These are phyloP conservation scores for Leccinellum albellum DNA, from an alignment of 768 basidiomycete species.

Conservation along the genomic window DNA sequence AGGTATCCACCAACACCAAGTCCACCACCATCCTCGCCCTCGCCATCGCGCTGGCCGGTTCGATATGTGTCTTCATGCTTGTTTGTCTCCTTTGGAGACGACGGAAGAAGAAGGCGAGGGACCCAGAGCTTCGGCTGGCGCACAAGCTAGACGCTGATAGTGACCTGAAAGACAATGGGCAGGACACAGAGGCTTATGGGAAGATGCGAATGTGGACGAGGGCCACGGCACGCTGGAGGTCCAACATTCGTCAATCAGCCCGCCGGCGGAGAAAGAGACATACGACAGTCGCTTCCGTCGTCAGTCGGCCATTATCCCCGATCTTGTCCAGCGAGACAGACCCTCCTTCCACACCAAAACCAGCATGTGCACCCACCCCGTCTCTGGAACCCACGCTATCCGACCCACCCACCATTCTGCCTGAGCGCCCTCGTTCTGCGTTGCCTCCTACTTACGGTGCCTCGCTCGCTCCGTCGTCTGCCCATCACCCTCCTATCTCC, in stretches of 20 bases:
- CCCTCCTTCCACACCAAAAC: slow-evolving; percentile 3
- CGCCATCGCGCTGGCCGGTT: slow-evolving; percentile 58
- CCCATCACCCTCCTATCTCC: slow-evolving; percentile 3
- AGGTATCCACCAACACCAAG: slow-evolving; percentile 25
- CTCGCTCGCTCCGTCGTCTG: slow-evolving; percentile 19
- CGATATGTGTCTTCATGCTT: slow-evolving; percentile 60
- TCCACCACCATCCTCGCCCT: slow-evolving; percentile 52
- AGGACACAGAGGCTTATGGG: slow-evolving; percentile 44
- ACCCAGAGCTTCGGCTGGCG: slow-evolving; percentile 49
- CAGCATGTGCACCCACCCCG: background rate
- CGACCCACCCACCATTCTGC: slow-evolving; percentile 2
- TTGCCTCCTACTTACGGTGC: slow-evolving; percentile 47
- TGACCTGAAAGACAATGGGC: slow-evolving; percentile 28
- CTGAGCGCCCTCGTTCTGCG: slow-evolving; percentile 20
- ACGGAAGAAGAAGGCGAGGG: slow-evolving; percentile 36
- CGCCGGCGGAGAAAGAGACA: slow-evolving; percentile 46
- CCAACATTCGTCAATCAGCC: slow-evolving; percentile 55
- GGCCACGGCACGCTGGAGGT: slow-evolving; percentile 68
- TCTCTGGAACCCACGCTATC: background rate
- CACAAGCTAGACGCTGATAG: slow-evolving; percentile 23
- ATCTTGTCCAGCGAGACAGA: background rate
- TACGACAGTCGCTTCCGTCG: background rate
- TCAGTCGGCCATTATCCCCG: slow-evolving; percentile 20
- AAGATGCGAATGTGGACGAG: slow-evolving; percentile 61
- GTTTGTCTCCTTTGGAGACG: slow-evolving; percentile 58